These are phyloP conservation scores for Nemania abortiva DNA, from an alignment of 2,329 filamentous ascomycete species.

Conservation along the genomic window DNA sequence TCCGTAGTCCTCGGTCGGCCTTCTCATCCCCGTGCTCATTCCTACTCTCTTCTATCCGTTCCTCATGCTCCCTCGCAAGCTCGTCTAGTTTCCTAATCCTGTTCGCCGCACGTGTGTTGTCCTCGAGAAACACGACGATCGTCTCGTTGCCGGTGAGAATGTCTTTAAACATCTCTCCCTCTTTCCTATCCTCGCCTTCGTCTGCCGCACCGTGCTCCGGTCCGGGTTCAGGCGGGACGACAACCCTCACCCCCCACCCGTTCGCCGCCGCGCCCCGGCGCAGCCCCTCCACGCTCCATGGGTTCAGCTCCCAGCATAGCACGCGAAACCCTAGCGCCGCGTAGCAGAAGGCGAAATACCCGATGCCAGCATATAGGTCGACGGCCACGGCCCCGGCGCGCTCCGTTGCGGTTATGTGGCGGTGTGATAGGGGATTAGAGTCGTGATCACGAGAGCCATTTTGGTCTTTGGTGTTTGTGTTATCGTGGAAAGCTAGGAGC, in stretches of 20 bases:
- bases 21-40: not conserved
- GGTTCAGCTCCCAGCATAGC: conserved; percentile 91
- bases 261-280: conserved; percentile 79
- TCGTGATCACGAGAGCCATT: not conserved
- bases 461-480: not conserved
- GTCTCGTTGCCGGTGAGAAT: conserved; percentile 60
- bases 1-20: conserved; percentile 52
- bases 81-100: conserved; percentile 56
- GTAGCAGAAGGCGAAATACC: conserved; percentile 93
- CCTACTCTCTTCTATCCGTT: not conserved
- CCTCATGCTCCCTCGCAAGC: conserved; percentile 29
- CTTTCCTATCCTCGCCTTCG: conserved; percentile 32
- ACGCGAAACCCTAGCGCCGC: conserved; percentile 77
- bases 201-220: not conserved
- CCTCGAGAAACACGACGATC: conserved; percentile 77
- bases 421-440: conserved; percentile 11
- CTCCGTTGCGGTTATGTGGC: conserved; percentile 32
- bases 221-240: conserved; percentile 50
- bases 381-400: conserved; percentile 64
- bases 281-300: conserved; percentile 87
- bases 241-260: conserved; percentile 71
- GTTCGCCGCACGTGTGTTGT: conserved; percentile 68
- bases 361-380: conserved; percentile 92
- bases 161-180: conserved; percentile 52
- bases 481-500: conserved; percentile 69